Conservation (phyloP, 306 rosid genomes). For the Cucurbita pepo region DNA sequence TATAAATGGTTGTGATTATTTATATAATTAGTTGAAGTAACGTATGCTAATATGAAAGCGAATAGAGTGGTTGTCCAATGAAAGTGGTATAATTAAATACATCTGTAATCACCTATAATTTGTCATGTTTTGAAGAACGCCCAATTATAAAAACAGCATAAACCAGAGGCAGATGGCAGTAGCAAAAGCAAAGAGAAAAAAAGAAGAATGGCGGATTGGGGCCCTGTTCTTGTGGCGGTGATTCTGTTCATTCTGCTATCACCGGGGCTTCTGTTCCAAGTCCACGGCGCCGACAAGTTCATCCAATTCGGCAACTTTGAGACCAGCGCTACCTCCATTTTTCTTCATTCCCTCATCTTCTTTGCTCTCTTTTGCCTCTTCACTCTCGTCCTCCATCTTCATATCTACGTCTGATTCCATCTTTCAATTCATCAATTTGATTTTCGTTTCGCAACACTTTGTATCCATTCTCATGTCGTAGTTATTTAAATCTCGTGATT, state of each 20-base stretch:
- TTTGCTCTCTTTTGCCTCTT: constrained; percentile 51
- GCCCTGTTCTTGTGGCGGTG: constrained; percentile 56
- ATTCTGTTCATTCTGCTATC: constrained; percentile 50
- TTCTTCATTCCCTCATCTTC: constrained; percentile 64
- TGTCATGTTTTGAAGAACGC: not conserved
- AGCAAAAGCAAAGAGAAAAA: not conserved
- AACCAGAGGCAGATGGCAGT: not conserved
- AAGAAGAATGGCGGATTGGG: constrained; percentile 51
- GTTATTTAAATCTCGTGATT: no score
- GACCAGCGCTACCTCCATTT: constrained; percentile 61
- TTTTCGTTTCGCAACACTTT: not conserved
- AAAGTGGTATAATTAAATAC: no score
- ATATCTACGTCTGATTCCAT: constrained; percentile 16
- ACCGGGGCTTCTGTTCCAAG: constrained; percentile 61
- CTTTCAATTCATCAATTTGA: not conserved
- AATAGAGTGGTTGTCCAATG: no score
- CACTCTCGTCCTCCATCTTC: constrained; percentile 42
- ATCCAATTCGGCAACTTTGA: constrained; percentile 64
- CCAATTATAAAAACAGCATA: not conserved
- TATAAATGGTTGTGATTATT: no score
- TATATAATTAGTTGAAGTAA: no score
- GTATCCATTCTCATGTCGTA: not conserved
- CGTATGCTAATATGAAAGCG: no score
- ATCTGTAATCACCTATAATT: no score
- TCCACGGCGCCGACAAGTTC: constrained; percentile 47